Base-by-base conservation (phyloP, 2,329 filamentous ascomycete genomes). In the Penicillium sp. region DNA sequence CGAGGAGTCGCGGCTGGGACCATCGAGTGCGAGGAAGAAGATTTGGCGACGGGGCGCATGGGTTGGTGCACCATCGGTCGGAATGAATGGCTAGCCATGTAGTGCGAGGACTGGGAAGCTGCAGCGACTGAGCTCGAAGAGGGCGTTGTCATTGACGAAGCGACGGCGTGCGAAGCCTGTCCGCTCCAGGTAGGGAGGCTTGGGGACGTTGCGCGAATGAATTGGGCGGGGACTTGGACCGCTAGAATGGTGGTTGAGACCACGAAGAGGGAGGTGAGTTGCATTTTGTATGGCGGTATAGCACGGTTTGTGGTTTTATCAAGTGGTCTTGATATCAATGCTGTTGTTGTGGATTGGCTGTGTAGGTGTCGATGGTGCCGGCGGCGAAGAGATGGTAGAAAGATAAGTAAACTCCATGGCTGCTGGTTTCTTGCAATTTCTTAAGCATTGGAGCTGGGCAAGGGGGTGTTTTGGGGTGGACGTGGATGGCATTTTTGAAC, bases 181-280 rank as follows among this genome's bases (percentile, higher is more conserved):
- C 43, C 43, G 40, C 40, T 51, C 48, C 28, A 51, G 48, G 22
- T 40, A 11, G 25, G 14, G 7, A 46, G 26, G 30, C 19, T 37
- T 11, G 28, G 54, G n/a, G 19, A 11, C 26, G 33, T 43, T 6
- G 45, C 14, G 53, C 42, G 53, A 30, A 56, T 56, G 42, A 25
- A 33, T 33, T 57, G 52, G n/a, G 61, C 61, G 19, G 48, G 38
- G 53, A 22, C 38, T 10, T 59, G 62, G 46, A 43, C 45, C 14
- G 63, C 66, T 13, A 71, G 54, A 14, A 65, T 54, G 43, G 63
- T 61, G 56, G 63, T 52, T 30, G 61, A 40, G 16, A 70, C 55
- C 37, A 62, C 42, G 49, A 68, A 49, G 22, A 66, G 25, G 10
- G 60, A 40, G 22, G 64, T 51, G 51, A 70, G 26, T 16, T 63